Base-by-base conservation (phyloP, 2,329 filamentous ascomycete species). In the Colletotrichum horii region DNA sequence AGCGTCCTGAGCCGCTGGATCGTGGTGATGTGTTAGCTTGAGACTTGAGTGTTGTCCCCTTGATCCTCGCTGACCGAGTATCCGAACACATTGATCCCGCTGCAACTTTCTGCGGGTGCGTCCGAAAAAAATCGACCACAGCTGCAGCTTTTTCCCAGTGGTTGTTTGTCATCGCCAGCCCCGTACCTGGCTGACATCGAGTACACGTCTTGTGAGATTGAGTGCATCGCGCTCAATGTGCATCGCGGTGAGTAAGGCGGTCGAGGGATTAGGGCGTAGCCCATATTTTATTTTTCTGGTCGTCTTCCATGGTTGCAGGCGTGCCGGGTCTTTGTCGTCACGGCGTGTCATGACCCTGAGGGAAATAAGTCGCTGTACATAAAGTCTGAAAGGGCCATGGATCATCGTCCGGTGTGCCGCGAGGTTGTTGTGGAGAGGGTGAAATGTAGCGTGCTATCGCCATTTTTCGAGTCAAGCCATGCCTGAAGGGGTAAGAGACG, bases 391-490 rank as follows among this genome's bases (percentile, higher is more conserved):
- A 67, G 26, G 69, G 73, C 43, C 73, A 75, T 72, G 73, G 73
- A 75, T 75, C 73, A 75, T 73, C 69, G 62, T 66, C 38, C 62
- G 73, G 73, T 67, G 64, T 73, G 14, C 69, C 70, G 67, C 24
- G 62, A 67, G 30, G 30, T 55, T 73, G n/a, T 36, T 70, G 71
- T 64, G 71, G 67, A 48, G 55, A 64, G 55, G 24, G 34, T 22
- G 14, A 66, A 22, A 65, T 26, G 74, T 74, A 70, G 34, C 58
- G 70, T 74, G 48, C 66, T 76, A 70, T 74, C 74, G 61, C 64
- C 65, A 65, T 36, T 74, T 69, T 76, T 74, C 70, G 70, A 76
- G 74, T 74, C 70, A 76, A 76, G 70, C 74, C 70, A 70, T 73
- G 71, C 65, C 66, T 14, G 58, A 70, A 74, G 22, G 34, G 69